Conservation (phyloP, 1,139 yeast species). For the Zygosaccharomyces sapae region DNA sequence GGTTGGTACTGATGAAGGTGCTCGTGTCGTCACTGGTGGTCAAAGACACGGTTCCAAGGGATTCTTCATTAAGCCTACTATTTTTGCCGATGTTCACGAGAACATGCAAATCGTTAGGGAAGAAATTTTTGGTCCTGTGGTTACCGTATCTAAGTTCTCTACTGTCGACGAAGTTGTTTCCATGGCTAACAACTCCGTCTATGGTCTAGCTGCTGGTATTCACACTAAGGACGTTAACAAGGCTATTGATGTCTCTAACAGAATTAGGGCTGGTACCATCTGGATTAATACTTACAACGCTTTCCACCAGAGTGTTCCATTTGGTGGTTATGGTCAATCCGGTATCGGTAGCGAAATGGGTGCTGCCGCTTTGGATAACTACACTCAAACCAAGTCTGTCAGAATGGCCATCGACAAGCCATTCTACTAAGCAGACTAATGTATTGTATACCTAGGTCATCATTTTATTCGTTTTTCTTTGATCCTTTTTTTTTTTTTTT, state of each 20-base stretch:
- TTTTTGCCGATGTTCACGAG: conserved; percentile 68
- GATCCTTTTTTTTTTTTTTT: neutral
- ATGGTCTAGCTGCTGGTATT: conserved; percentile 73
- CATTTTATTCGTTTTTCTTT: neutral
- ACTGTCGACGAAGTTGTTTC: conserved; percentile 59
- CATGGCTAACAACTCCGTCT: conserved; percentile 59
- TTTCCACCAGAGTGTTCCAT: conserved; percentile 52
- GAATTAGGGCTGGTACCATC: conserved; percentile 65
- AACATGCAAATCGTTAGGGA: conserved; percentile 64
- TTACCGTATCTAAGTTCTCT: conserved; percentile 58
- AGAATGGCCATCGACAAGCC: conserved; percentile 30
- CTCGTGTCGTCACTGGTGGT: conserved; percentile 60
- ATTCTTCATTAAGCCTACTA: conserved; percentile 71
- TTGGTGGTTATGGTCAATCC: conserved; percentile 63
- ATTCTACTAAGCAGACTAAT: conserved; percentile 10
- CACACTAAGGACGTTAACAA: conserved; percentile 57
- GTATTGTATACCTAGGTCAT: neutral
- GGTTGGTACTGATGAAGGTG: conserved; percentile 58
- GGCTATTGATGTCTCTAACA: conserved; percentile 55
- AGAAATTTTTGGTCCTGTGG: conserved; percentile 83
- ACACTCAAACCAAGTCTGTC: conserved; percentile 62
- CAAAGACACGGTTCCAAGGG: conserved; percentile 55
- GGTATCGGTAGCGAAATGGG: conserved; percentile 78
- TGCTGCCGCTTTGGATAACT: conserved; percentile 60
- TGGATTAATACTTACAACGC: conserved; percentile 58